These are phyloP conservation scores for Magnusiomyces ingens DNA, from an alignment of 1,139 yeast species.

Conservation along the genomic window DNA sequence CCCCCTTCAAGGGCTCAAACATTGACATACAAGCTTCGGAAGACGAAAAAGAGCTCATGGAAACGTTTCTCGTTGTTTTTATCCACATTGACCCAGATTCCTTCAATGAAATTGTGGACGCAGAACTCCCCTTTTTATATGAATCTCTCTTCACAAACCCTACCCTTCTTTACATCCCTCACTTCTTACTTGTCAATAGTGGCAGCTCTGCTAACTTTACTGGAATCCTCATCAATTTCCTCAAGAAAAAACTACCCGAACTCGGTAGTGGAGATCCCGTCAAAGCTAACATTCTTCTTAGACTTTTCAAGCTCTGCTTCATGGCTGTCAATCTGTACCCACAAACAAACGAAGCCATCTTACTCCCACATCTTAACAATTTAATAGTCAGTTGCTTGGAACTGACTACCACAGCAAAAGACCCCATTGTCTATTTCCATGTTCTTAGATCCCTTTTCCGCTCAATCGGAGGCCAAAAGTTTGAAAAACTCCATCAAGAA, in stretches of 20 bases:
- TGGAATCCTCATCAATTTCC: conserved; percentile 72
- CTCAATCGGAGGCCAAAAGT: conserved; percentile 93
- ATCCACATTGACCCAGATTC: conserved; percentile 94
- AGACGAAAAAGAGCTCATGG: conserved; percentile 94
- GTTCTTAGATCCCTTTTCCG: conserved; percentile 83
- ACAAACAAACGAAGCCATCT: conserved; percentile 73
- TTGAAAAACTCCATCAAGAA: conserved; percentile 85
- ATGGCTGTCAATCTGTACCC: conserved; percentile 96
- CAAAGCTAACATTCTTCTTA: conserved; percentile 71
- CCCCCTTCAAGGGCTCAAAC: conserved; percentile 18
- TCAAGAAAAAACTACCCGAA: conserved; percentile 65
- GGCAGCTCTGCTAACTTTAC: conserved; percentile 89
- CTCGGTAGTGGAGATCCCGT: conserved; percentile 76
- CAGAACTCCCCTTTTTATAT: conserved; percentile 72
- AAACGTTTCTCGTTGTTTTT: conserved; percentile 87
- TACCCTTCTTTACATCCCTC: conserved; percentile 84
- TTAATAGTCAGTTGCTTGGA: conserved; percentile 75
- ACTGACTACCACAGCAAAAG: conserved; percentile 80
- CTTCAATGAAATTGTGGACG: conserved; percentile 83
- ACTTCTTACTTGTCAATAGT: conserved; percentile 88
- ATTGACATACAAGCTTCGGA: conserved; percentile 57
- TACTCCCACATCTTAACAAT: conserved; percentile 79
- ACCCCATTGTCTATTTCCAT: conserved; percentile 85
- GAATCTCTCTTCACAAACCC: conserved; percentile 79
- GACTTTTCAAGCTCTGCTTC: conserved; percentile 84